A percentile compares a stretch with the other conserved stretches of the same genome.
These are phyloP conservation scores for Rhazya stricta DNA, from an alignment of 257 asterid genomes.

Conservation along the genomic window DNA sequence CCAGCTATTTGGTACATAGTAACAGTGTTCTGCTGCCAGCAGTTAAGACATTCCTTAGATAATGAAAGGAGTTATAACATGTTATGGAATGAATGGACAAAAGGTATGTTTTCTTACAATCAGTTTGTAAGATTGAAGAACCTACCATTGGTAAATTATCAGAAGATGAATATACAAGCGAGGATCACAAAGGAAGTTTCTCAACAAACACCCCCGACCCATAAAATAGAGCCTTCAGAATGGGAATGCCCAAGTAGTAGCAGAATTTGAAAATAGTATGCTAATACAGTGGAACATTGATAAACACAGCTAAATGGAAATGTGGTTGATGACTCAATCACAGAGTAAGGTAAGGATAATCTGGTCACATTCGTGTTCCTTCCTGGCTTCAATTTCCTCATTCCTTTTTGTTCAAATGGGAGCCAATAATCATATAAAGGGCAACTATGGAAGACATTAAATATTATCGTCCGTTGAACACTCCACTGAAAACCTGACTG, in stretches of 20 bases:
- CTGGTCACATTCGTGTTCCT: background rate
- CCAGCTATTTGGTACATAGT: too few relatives aligned
- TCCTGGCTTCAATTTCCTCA: background rate
- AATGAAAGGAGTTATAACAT: background rate
- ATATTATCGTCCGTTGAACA: conserved; percentile 54
- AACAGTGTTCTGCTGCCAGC: too few relatives aligned
- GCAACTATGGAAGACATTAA: background rate
- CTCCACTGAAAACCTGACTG: conserved; percentile 75
- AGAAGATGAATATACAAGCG: conserved; percentile 3
- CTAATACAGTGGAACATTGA: background rate
- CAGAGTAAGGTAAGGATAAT: background rate
- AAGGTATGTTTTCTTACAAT: background rate
- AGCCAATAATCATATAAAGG: background rate
- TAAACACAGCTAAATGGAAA: background rate
- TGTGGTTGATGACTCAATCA: background rate
- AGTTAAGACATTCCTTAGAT: background rate
- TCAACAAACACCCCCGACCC: background rate
- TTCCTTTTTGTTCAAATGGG: background rate
- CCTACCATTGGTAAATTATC: background rate
- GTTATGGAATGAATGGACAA: background rate
- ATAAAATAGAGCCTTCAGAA: background rate
- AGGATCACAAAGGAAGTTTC: background rate
- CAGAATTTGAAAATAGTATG: background rate
- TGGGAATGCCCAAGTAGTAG: background rate
- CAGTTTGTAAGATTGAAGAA: background rate